Percentiles rank a stretch among this genome's conserved stretches.
Evolutionary conservation across 108 stramenopile species (phyloP).

Genomic region (Aurantiochytrium sp.): DNA sequence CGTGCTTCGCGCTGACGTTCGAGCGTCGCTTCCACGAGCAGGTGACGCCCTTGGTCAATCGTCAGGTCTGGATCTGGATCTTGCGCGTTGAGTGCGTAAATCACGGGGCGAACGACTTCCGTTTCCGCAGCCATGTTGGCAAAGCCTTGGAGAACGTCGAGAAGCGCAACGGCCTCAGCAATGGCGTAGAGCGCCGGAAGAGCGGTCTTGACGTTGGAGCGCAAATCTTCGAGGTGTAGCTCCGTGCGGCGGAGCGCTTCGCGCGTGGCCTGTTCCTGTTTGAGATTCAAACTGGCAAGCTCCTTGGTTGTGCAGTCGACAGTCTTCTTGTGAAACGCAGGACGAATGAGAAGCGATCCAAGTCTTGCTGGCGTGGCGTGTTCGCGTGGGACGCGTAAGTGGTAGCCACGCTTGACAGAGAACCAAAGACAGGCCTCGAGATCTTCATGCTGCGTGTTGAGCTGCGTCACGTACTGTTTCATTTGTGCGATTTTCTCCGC

Average conservation of each 20-base stretch:
- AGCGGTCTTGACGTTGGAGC: background rate
- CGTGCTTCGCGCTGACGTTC: background rate
- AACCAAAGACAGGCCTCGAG: background rate
- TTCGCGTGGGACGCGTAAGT: background rate
- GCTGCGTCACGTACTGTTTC: background rate
- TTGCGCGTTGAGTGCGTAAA: background rate
- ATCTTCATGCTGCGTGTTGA: background rate
- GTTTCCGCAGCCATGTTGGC: background rate
- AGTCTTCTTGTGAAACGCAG: background rate
- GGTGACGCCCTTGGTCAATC: background rate
- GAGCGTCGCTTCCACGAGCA: background rate
- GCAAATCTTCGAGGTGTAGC: background rate
- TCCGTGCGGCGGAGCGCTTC: slow-evolving; percentile 10
- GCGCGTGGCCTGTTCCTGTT: background rate
- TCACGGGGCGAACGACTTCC: background rate
- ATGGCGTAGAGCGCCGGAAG: background rate
- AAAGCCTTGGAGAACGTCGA: background rate
- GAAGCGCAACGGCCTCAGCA: background rate
- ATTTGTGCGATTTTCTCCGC: background rate
- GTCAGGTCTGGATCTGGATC: background rate
- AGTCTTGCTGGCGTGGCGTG: background rate
- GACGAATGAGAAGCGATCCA: background rate
- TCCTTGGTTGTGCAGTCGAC: slow-evolving; percentile 4
- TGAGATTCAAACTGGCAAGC: background rate
- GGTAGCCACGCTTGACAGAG: background rate